phyloP scores from a whole-genome alignment of 768 basidiomycete species.

The Mycena vulgaris region DNA sequence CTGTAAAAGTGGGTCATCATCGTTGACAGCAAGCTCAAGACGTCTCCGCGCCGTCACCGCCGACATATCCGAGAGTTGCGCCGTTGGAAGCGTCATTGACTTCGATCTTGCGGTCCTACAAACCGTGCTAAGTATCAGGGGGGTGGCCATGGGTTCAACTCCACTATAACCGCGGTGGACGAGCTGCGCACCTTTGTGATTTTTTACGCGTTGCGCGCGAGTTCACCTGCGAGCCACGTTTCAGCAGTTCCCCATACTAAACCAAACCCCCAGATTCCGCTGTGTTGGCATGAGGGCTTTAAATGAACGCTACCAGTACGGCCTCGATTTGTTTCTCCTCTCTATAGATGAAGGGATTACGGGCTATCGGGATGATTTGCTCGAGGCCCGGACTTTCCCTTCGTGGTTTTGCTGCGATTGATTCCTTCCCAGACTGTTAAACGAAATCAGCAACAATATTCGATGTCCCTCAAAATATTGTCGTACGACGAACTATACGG shows the following conservation, averaged over 20 bases:
- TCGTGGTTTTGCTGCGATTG: not conserved
- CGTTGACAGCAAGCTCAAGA: too few relatives aligned
- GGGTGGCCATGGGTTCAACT: too few relatives aligned
- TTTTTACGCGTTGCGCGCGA: too few relatives aligned
- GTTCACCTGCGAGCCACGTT: not conserved
- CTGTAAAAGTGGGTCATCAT: too few relatives aligned
- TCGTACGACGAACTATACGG: constrained; percentile 98
- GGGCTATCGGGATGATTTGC: constrained; percentile 96
- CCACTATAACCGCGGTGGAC: too few relatives aligned
- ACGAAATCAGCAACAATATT: constrained; percentile 95
- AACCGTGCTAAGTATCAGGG: too few relatives aligned
- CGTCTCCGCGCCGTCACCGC: too few relatives aligned
- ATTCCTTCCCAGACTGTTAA: constrained; percentile 86
- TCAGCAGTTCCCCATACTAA: not conserved
- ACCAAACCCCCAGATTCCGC: constrained; percentile 83
- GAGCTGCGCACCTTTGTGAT: too few relatives aligned
- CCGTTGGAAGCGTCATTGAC: too few relatives aligned
- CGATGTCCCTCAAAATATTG: constrained; percentile 95
- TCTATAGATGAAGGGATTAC: constrained; percentile 99
- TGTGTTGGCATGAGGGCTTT: constrained; percentile 97
- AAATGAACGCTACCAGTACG: constrained; percentile 95
- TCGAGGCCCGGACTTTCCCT: constrained; percentile 71
- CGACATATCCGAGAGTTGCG: too few relatives aligned
- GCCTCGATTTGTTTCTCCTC: constrained; percentile 90
- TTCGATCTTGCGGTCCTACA: too few relatives aligned